Evolutionary conservation across 2,329 filamentous ascomycete species (phyloP).

Genomic region (Trichophyton mentagrophytes): DNA sequence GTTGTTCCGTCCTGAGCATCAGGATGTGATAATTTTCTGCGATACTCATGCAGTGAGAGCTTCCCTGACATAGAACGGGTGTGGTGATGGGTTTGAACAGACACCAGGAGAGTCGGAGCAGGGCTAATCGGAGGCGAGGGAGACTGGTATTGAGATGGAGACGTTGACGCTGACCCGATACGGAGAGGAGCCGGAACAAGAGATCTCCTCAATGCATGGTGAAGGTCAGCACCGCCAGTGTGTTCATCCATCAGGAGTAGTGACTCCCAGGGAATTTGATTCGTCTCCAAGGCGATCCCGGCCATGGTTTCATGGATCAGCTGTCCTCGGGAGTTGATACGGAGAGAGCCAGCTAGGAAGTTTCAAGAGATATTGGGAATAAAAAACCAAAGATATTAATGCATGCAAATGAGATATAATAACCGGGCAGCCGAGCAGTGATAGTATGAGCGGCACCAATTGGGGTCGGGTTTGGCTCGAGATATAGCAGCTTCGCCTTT

Average conservation of each 20-base stretch:
- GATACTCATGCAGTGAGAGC: conserved; percentile 14
- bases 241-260: background rate
- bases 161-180: background rate
- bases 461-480: background rate
- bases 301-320: background rate
- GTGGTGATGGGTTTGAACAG: background rate
- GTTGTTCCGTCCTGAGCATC: conserved; percentile 1
- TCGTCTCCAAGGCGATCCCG: background rate
- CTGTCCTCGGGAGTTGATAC: background rate
- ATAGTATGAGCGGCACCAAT: background rate
- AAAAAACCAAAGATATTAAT: background rate
- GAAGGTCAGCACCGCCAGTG: background rate
- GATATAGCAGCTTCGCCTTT: background rate
- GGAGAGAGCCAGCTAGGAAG: background rate
- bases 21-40: conserved; percentile 12
- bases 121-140: conserved; percentile 12
- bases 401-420: background rate
- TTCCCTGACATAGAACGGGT: conserved; percentile 4
- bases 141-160: conserved; percentile 2
- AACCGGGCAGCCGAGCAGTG: background rate
- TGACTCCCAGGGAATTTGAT: conserved; percentile 1
- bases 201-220: background rate
- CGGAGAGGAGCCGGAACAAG: conserved; percentile 8
- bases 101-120: conserved; percentile 11
- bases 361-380: background rate